A percentile compares a stretch with the other conserved stretches of the same genome.
Conservation (phyloP, 257 asterid species). For the Agastache rugosa region DNA sequence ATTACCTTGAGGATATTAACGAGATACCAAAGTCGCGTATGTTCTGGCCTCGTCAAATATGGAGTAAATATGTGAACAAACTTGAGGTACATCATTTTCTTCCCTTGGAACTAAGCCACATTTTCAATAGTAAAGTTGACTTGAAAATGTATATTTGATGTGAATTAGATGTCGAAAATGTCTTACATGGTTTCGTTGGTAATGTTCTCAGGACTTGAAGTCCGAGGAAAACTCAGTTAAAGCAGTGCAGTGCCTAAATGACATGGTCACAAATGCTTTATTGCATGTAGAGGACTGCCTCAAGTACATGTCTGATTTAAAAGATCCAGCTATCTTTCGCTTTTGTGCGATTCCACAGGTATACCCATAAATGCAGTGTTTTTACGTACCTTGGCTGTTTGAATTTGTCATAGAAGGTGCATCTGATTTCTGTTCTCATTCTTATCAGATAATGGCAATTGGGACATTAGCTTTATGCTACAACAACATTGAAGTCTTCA, state of each 20-base stretch:
- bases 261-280: slow-evolving; percentile 94
- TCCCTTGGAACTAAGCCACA: not conserved
- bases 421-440: slow-evolving; percentile 38
- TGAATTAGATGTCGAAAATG: not conserved
- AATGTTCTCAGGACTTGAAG: slow-evolving; percentile 74
- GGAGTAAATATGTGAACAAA: slow-evolving; percentile 91
- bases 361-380: slow-evolving; percentile 28
- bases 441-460: slow-evolving; percentile 88
- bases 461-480: slow-evolving; percentile 96
- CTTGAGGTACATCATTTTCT: slow-evolving; percentile 71
- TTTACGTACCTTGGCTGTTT: slow-evolving; percentile 15
- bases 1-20: slow-evolving; percentile 93
- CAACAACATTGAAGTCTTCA: slow-evolving; percentile 87
- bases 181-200: slow-evolving; percentile 31
- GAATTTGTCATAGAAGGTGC: slow-evolving; percentile 20
- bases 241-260: slow-evolving; percentile 96
- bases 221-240: slow-evolving; percentile 79
- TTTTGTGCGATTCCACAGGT: slow-evolving; percentile 99
- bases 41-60: slow-evolving; percentile 98
- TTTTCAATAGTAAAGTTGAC: slow-evolving; percentile 32
- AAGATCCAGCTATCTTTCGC: slow-evolving; percentile 82
- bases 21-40: slow-evolving; percentile 96
- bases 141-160: not conserved
- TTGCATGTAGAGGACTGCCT: slow-evolving; percentile 81
- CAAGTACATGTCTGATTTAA: slow-evolving; percentile 70